Evolutionary conservation across 331 rosid genomes (phyloP).

Genomic region (Malus hybrid): DNA sequence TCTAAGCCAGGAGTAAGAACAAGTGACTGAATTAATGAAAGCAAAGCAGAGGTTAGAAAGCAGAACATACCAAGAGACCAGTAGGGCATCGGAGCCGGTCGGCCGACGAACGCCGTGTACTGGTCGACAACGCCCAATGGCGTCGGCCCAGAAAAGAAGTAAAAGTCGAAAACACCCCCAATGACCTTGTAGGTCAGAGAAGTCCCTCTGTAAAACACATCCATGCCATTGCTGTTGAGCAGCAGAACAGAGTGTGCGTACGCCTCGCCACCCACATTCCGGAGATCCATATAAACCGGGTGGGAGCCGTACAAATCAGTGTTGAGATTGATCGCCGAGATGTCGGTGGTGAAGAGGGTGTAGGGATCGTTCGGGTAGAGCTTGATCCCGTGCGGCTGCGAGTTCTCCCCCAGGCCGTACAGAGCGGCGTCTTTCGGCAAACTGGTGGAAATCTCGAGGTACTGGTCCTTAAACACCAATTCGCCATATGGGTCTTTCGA

Average conservation of each 20-base stretch:
- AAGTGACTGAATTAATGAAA: neutral
- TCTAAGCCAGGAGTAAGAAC: neutral
- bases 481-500: conserved; percentile 47
- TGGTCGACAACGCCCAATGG: conserved; percentile 86
- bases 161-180: conserved; percentile 86
- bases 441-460: conserved; percentile 80
- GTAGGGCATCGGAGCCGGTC: conserved; percentile 99
- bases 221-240: conserved; percentile 96
- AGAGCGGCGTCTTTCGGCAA: conserved; percentile 69
- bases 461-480: conserved; percentile 87
- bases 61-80: conserved; percentile 79
- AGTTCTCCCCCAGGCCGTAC: conserved; percentile 84
- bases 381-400: conserved; percentile 89
- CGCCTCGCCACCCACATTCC: conserved; percentile 54
- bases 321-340: conserved; percentile 77
- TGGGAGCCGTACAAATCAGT: conserved; percentile 90
- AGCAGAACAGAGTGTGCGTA: conserved; percentile 73
- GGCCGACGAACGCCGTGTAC: conserved; percentile 74
- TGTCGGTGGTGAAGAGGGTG: conserved; percentile 73
- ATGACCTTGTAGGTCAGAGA: conserved; percentile 79
- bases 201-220: conserved; percentile 67
- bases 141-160: conserved; percentile 82
- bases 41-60: neutral
- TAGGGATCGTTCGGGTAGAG: conserved; percentile 75
- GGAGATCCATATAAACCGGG: conserved; percentile 85